Base-by-base conservation (phyloP, 371 early-diverging fungal species). In the Dentiscutata heterogama region DNA sequence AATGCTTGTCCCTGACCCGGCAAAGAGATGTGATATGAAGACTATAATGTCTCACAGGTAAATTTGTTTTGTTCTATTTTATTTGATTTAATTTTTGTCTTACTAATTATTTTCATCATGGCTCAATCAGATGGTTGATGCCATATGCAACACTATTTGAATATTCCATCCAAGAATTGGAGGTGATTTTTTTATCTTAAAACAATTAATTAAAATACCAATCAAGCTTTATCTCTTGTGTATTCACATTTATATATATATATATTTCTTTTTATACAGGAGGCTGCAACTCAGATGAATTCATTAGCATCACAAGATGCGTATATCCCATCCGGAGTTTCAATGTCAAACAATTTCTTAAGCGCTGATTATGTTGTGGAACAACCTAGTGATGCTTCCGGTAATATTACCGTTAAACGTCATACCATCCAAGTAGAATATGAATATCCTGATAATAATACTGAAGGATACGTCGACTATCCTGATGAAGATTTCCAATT, bases 1-100 rank as follows among this genome's bases (percentile, higher is more conserved):
- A 78, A 99, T 99, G 94, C 88, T 99, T 35, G 97, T 97, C 13
- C 95, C 96, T 18, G 96, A 97, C 85, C 98, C 98, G 14, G 85
- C 89, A 61, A 91, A 94, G 82, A 87, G 99, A 60, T 96, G 97
- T 58, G 92, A 94, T 20, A 95, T 99, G 89, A 89, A 92, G 70
- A 91, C 94, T 31, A 95, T 99, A 80, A 96, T 95, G 92, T 85
- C 87, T 39, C 98, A 98, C 85, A 22, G 71, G 80, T 80, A 65
- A 56, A 20, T 60, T 53, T 31, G 10, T 64, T 64, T 14, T 73
- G 0, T 56, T 73, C 7, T 29, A 53, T 29, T 50, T n/a, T 70
- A 70, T 39, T 35, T 13, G 11, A 35, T 25, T 31, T 7, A n/a
- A 5, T 31, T 18, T 35, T 25, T 13, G 0, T 65, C 7, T 27